phyloP scores from a whole-genome alignment of 169 alveolate genomes.

The Plasmodium inui region DNA sequence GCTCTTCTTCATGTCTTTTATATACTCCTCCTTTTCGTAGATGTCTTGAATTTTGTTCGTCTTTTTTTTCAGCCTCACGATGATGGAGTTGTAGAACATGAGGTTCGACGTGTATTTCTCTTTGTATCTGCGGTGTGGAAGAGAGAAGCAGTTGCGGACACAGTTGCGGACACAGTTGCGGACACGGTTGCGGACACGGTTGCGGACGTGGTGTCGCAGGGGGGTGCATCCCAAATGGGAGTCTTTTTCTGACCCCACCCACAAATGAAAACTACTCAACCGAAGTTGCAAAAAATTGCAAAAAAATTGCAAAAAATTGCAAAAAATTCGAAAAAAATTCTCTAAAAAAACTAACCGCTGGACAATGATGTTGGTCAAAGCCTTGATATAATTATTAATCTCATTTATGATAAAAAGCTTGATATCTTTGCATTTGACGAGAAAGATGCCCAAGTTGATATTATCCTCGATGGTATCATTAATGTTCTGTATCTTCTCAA shows the following conservation, averaged over 20 bases:
- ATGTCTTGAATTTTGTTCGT: constrained; percentile 63
- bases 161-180: neutral
- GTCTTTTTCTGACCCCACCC: neutral
- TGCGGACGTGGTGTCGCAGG: neutral
- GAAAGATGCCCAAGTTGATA: constrained; percentile 54
- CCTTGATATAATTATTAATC: constrained; percentile 59
- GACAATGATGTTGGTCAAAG: constrained; percentile 56
- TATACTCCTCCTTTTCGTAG: constrained; percentile 73
- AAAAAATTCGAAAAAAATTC: too few relatives aligned
- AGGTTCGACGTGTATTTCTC: constrained; percentile 68
- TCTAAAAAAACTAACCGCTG: constrained; percentile 41
- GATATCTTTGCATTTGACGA: constrained; percentile 50
- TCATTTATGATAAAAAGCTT: constrained; percentile 69
- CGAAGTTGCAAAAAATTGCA: neutral
- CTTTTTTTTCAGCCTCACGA: constrained; percentile 62
- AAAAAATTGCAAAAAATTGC: too few relatives aligned
- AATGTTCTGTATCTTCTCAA: constrained; percentile 65
- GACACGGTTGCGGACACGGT: neutral
- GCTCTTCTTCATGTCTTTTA: constrained; percentile 71
- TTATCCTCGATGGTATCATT: constrained; percentile 69
- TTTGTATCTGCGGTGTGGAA: constrained; percentile 24
- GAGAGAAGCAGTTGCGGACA: neutral
- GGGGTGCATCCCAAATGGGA: neutral
- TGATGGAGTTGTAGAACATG: constrained; percentile 69
- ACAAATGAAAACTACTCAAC: neutral